Evolutionary conservation across 345 rosid genomes (phyloP), one percentile per base, ranked within the genome.

Genomic region (Brassica carinata): DNA sequence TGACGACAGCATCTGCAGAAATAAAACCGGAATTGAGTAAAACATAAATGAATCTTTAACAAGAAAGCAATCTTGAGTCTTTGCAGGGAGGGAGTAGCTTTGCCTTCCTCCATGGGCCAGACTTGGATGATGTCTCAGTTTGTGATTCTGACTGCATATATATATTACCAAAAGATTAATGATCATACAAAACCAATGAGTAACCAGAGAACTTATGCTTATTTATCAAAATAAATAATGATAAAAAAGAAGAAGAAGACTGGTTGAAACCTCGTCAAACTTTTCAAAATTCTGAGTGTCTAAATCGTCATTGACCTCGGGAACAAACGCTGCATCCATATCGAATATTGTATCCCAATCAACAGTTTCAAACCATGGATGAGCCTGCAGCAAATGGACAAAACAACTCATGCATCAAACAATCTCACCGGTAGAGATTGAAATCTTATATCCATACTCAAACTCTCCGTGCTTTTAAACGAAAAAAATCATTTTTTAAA

Each of bases 251-350:
- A 38, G 2, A 36, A 26, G 9, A 48, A 71, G 72, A 64, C 43
- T 7, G n/a, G 3, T 4, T 18, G 38, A 43, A 63, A 96, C 99
- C 97, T 93, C 97, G 2, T 96, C 99, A 84, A 96, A 90, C 79
- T 90, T 96, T 69, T 92, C 98, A 88, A 96, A 93, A 81, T 96
- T 96, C 84, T 96, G 98, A 65, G 98, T 93, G 85, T 96, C 98
- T 76, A 96, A 84, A 77, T 96, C 99, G 86, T 92, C 92, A 72
- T 85, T 96, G 66, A 96, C 99, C 84, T 87, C 98, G 26, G 99
- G 99, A 75, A 90, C 83, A 86, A 93, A 90, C 67, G 97, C 97
- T 82, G 99, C 99, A 69, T 96, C 99, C 92, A 92, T 88, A 77
- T 86, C 91, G 61, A 89, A 92, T 82, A 96, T 85, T 45, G 79